Evolutionary conservation across 1,284 basidiomycete genomes (phyloP).

Genomic region (Melampsora allii-populina): DNA sequence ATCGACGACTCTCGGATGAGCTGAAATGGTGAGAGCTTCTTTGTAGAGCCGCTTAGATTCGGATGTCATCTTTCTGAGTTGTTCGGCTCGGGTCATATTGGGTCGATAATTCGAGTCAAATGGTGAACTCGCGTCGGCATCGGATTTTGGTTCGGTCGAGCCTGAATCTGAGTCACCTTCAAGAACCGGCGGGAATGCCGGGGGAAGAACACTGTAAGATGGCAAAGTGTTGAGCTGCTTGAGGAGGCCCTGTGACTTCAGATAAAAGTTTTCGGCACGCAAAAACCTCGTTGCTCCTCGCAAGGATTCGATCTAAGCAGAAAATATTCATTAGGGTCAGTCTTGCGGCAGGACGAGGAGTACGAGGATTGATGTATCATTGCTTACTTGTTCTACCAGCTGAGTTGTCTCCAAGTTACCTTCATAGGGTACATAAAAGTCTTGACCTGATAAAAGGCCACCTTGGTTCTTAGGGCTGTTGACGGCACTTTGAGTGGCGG

Average conservation of each 20-base stretch:
- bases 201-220: slow-evolving; percentile 58
- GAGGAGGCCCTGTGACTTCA: slow-evolving; percentile 83
- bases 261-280: slow-evolving; percentile 81
- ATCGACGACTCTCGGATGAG: slow-evolving; percentile 27
- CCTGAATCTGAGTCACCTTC: slow-evolving; percentile 10
- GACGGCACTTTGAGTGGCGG: slow-evolving; percentile 36
- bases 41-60: slow-evolving; percentile 29
- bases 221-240: slow-evolving; percentile 71
- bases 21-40: slow-evolving; percentile 27
- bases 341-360: not conserved
- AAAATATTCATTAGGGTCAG: slow-evolving; percentile 39
- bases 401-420: slow-evolving; percentile 78
- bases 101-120: not conserved
- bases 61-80: slow-evolving; percentile 13
- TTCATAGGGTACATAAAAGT: slow-evolving; percentile 65
- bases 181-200: slow-evolving; percentile 46
- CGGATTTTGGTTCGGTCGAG: not conserved
- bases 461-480: slow-evolving; percentile 16
- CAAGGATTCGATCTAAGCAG: slow-evolving; percentile 74
- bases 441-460: slow-evolving; percentile 45
- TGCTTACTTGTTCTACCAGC: slow-evolving; percentile 71
- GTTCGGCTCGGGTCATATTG: slow-evolving; percentile 6
- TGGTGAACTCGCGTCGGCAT: not conserved
- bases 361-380: slow-evolving; percentile 21
- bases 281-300: slow-evolving; percentile 83